These are phyloP conservation scores for Saussurea involucrata DNA, from an alignment of 129 eudicot genomes.

Conservation along the genomic window DNA sequence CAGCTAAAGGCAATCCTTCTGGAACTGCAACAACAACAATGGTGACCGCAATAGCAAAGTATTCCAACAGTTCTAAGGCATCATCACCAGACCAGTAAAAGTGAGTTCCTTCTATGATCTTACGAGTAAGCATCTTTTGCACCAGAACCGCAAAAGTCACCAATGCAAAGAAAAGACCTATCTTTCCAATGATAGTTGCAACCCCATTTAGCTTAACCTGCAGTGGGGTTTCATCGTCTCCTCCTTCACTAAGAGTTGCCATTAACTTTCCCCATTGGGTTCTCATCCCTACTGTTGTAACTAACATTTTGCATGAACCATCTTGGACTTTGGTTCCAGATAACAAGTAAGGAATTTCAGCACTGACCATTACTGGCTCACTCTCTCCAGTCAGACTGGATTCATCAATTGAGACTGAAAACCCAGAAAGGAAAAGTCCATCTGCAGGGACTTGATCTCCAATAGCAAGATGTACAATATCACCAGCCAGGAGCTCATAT, in stretches of 20 bases:
- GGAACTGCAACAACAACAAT: slow-evolving; percentile 98
- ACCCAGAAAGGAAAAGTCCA: slow-evolving; percentile 92
- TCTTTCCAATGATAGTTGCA: slow-evolving; percentile 87
- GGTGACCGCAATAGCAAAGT: slow-evolving; percentile 91
- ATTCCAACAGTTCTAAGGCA: slow-evolving; percentile 69
- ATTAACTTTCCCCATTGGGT: slow-evolving; percentile 97
- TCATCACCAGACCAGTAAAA: slow-evolving; percentile 77
- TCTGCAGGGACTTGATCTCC: slow-evolving; percentile 99
- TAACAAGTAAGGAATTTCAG: slow-evolving; percentile 67
- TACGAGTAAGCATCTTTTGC: slow-evolving; percentile 56
- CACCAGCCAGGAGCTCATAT: slow-evolving; percentile 77
- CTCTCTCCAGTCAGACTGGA: slow-evolving; percentile 97
- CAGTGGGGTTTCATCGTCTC: slow-evolving; percentile 89
- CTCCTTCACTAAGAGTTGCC: slow-evolving; percentile 96
- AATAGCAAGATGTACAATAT: slow-evolving; percentile 83
- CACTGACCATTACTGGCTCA: slow-evolving; percentile 75
- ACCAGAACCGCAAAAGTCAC: slow-evolving; percentile 87
- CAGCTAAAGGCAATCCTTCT: slow-evolving; percentile 94
- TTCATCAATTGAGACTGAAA: slow-evolving; percentile 81
- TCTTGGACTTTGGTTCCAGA: slow-evolving; percentile 99
- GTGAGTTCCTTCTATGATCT: slow-evolving; percentile 49
- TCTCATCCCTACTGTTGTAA: slow-evolving; percentile 94
- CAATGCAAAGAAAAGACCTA: slow-evolving; percentile 82
- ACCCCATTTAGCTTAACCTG: slow-evolving; percentile 95
- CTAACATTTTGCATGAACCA: slow-evolving; percentile 96